Evolutionary conservation across 2,329 filamentous ascomycete genomes (phyloP).

Genomic region (Didymella glomerata): DNA sequence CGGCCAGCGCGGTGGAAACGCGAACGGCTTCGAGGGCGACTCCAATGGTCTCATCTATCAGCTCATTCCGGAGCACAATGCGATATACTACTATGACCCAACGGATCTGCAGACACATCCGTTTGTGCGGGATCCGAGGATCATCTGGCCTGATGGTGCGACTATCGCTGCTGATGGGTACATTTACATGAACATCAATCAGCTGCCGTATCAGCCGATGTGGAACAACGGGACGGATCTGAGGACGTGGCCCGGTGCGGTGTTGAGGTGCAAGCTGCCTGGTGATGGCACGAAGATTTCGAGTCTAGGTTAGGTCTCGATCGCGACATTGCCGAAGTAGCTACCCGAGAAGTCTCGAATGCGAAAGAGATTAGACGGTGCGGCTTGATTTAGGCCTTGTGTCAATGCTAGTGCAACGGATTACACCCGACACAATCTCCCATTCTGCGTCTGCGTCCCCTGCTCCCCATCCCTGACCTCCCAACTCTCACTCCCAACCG

Average conservation of each 20-base stretch:
- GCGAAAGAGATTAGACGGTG: neutral
- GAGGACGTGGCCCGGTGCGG: neutral
- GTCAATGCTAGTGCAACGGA: neutral
- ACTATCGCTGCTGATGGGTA: neutral
- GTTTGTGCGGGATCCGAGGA: neutral
- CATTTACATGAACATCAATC: neutral
- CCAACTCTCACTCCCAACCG: constrained; percentile 39
- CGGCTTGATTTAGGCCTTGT: neutral
- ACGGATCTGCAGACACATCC: neutral
- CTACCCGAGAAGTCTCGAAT: neutral
- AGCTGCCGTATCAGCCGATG: neutral
- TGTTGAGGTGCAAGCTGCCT: neutral
- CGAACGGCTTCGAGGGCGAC: neutral
- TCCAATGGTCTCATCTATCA: neutral
- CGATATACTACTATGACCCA: neutral
- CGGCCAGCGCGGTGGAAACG: neutral
- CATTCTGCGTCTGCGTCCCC: constrained; percentile 35
- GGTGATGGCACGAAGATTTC: neutral
- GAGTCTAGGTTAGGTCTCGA: neutral
- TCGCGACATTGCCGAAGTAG: neutral
- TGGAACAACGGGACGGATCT: neutral
- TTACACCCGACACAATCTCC: constrained; percentile 28
- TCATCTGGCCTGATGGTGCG: neutral
- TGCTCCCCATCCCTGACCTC: constrained; percentile 32
- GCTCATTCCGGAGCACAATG: neutral